Base-by-base conservation (phyloP, 1,284 basidiomycete species). In the Melampsora abietis-canadensis region DNA sequence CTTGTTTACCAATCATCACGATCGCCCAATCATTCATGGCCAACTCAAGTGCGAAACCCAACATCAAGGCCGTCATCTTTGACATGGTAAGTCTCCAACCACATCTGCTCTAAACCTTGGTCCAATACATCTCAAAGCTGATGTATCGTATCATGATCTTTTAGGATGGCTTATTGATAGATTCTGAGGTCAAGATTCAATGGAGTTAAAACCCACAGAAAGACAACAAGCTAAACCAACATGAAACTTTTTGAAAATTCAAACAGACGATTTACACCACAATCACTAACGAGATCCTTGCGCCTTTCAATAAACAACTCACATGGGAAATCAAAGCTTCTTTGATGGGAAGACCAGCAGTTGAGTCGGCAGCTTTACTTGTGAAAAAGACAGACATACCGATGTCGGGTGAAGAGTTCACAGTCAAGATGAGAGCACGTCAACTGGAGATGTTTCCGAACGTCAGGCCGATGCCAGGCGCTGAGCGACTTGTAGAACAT, bases 251-350 rank as follows among this genome's bases (percentile, higher is more conserved):
- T 7, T n/a, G 6, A n/a, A 37, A 19, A 15, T 34, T 34, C 37
- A 57, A 24, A 24, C 47, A 70, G 68, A 44, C 57, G 15, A 46
- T 81, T 72, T 82, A 82, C 75, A 82, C 81, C 34, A 77, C 76
- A 4, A 80, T 81, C 30, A 81, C 81, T 70, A 82, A 82, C 68
- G 79, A 81, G 47, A 77, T 82, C 6, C 76, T 82, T 30, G 70
- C 57, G 27, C 81, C 81, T 0, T 81, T 81, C 60, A 81, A 81
- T 51, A 82, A 81, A 65, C 77, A 81, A 76, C 80, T 81, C 77
- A 80, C 79, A 1, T 82, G 81, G 81, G 80, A 79, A 57, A 81
- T 82, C 80, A 82, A 82, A 76, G 77, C 79, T 31, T 77, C 77
- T 60, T 77, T 82, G 1, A 82, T 82, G 81, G 81, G 81, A 44